Percentiles rank a stretch among this genome's conserved stretches.
Evolutionary conservation across 2,329 filamentous ascomycete species (phyloP).

Genomic region (Fusarium sp.): DNA sequence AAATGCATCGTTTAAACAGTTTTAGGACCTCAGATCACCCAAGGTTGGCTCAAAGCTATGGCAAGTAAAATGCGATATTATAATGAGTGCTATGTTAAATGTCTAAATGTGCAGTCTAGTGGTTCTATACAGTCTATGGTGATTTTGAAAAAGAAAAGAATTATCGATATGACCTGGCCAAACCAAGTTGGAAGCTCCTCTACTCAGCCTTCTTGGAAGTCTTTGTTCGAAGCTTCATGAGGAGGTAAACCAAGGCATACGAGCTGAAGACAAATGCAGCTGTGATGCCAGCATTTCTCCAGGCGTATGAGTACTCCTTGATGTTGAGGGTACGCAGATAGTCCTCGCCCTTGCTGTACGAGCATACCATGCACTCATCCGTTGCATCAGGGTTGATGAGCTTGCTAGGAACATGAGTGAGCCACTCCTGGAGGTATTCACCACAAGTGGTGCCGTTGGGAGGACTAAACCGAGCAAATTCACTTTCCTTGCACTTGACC

Average conservation of each 20-base stretch:
- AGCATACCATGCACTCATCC: constrained; percentile 68
- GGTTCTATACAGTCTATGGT: constrained; percentile 1
- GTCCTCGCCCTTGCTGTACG: constrained; percentile 67
- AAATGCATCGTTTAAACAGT: too few relatives aligned
- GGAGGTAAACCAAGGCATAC: constrained; percentile 59
- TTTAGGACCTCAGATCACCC: too few relatives aligned
- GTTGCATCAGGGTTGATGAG: constrained; percentile 70
- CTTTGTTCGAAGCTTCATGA: constrained; percentile 63
- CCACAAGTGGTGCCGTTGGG: constrained; percentile 64
- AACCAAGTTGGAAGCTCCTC: neutral
- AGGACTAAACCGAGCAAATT: constrained; percentile 65
- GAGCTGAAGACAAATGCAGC: constrained; percentile 66
- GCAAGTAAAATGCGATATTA: neutral
- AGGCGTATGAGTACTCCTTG: constrained; percentile 70
- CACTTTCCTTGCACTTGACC: constrained; percentile 58
- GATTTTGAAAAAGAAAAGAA: neutral
- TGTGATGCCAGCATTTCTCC: constrained; percentile 72
- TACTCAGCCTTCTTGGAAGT: constrained; percentile 59
- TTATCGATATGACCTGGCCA: neutral
- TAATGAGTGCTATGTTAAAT: neutral
- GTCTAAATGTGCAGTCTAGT: neutral
- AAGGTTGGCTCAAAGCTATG: accelerated
- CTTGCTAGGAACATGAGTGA: constrained; percentile 56
- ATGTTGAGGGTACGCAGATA: constrained; percentile 71
- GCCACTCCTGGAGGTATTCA: constrained; percentile 66